Evolutionary conservation across 805 yeast species (phyloP).

Genomic region (Teunomyces aglyptinius): DNA sequence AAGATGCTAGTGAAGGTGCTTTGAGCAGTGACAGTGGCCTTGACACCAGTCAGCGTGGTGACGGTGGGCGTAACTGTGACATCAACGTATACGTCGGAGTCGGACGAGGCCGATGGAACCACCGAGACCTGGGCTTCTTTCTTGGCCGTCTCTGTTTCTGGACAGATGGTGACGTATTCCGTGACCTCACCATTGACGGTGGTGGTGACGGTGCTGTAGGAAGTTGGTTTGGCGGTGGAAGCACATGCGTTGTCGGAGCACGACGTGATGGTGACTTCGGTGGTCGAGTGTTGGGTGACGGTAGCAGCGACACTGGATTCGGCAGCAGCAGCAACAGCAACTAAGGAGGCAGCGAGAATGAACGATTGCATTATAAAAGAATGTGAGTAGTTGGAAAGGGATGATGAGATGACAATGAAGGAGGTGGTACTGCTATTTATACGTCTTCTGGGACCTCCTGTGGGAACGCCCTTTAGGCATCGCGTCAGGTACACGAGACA

Average conservation of each 20-base stretch:
- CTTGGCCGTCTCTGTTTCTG: constrained; percentile 19
- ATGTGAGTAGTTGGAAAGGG: constrained; percentile 8
- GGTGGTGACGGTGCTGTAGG: constrained; percentile 23
- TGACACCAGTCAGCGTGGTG: constrained; percentile 46
- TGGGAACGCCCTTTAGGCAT: background rate
- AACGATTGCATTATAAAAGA: constrained; percentile 22
- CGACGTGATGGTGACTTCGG: constrained; percentile 26
- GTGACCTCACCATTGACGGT: constrained; percentile 34
- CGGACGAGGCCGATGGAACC: constrained; percentile 17
- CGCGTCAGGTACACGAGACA: background rate
- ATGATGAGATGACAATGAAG: background rate
- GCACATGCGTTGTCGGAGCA: constrained; percentile 20
- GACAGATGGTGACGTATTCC: constrained; percentile 37
- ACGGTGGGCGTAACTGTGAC: constrained; percentile 50
- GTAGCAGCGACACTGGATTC: constrained; percentile 13
- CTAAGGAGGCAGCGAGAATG: constrained; percentile 19
- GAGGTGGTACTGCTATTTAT: too few species aligned
- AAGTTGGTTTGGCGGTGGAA: constrained; percentile 12
- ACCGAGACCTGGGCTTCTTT: constrained; percentile 12
- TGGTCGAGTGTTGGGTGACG: constrained; percentile 18
- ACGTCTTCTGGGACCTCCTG: too few species aligned
- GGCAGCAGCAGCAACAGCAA: constrained; percentile 15
- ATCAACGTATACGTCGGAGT: constrained; percentile 43
- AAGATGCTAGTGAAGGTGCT: constrained; percentile 37
- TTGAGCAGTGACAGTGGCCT: constrained; percentile 39